Evolutionary conservation across 2,329 filamentous ascomycete genomes (phyloP).

Genomic region (Clonostachys solani): DNA sequence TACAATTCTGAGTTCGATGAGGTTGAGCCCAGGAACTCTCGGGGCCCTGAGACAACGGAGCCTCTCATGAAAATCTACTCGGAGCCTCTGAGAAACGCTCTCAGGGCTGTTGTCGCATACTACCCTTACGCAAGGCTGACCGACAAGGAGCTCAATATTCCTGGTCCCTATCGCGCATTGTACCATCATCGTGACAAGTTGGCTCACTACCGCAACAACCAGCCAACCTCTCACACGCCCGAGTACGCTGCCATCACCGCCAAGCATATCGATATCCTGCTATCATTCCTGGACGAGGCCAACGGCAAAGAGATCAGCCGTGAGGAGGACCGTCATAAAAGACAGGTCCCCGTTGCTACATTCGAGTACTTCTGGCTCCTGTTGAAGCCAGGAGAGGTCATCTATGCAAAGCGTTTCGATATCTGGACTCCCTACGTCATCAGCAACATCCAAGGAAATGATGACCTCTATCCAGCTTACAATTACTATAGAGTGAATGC

Average conservation of each 20-base stretch:
- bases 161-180: slow-evolving; percentile 41
- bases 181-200: slow-evolving; percentile 40
- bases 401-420: slow-evolving; percentile 33
- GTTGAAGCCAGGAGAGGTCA: slow-evolving; percentile 36
- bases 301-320: slow-evolving; percentile 27
- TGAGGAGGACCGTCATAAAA: slow-evolving; percentile 33
- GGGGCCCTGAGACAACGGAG: slow-evolving; percentile 14
- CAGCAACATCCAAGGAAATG: slow-evolving; percentile 19
- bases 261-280: slow-evolving; percentile 39
- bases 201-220: slow-evolving; percentile 30
- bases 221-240: slow-evolving; percentile 31
- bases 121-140: slow-evolving; percentile 36
- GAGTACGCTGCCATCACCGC: slow-evolving; percentile 34
- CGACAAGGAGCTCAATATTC: slow-evolving; percentile 28
- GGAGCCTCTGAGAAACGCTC: slow-evolving; percentile 36
- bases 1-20: slow-evolving; percentile 5
- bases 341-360: slow-evolving; percentile 31
- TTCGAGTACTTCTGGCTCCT: slow-evolving; percentile 41
- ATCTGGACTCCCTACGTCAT: slow-evolving; percentile 37
- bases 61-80: slow-evolving; percentile 38
- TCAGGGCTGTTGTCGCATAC: slow-evolving; percentile 41
- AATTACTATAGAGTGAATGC: slow-evolving; percentile 23
- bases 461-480: slow-evolving; percentile 2
- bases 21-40: slow-evolving; percentile 5
- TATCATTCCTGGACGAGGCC: slow-evolving; percentile 32